Base-by-base conservation (phyloP, 2,329 filamentous ascomycete genomes). In the Aspergillus phoenicis region DNA sequence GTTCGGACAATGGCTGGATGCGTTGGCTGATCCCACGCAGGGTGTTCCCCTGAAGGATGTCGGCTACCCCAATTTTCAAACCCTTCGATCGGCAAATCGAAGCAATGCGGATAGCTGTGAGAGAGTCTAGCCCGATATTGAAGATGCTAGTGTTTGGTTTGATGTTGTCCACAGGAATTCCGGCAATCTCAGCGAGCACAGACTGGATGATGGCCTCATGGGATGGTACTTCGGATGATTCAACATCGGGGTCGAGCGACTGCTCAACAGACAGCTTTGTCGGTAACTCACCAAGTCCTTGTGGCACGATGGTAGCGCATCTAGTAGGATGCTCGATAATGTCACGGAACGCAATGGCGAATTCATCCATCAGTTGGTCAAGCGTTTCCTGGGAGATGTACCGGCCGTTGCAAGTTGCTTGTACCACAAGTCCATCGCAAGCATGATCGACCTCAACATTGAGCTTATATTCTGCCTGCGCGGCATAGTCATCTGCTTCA, bases 11-110 rank as follows among this genome's bases (percentile, higher is more conserved):
- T 2, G 55, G 51, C 15, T 57, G 52, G 30, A 72, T 60, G 13
- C 70, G 70, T 39, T 47, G 38, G 54, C 68, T 70, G 62, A 75
- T 73, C 8, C 71, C 72, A 15, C 64, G 64, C 2, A 73, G 47
- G n/a, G 65, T 75, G 26, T 64, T 70, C 6, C 72, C 72, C 62
- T 72, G 71, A 5, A 75, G 64, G 24, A 75, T 68, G 52, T 75
- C 72, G n/a, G 70, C 72, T 15, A 75, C 72, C 28, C 69, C 63
- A 1, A 66, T 63, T 30, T 63, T 68, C n/a, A 71, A 49, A 0
- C 71, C 71, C 39, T 68, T 66, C 0, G 65, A 59, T 20, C 72
- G 69, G 57, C 70, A 71, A 4, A 62, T 39, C 1, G 72, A 64
- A 10, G 72, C 72, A 36, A 74, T 68, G 5, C 70, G 62, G 41